Percentiles rank a stretch among this genome's conserved stretches.
These are phyloP conservation scores for Veloboletus limbatus DNA, from an alignment of 1,284 basidiomycete species.

Conservation along the genomic window DNA sequence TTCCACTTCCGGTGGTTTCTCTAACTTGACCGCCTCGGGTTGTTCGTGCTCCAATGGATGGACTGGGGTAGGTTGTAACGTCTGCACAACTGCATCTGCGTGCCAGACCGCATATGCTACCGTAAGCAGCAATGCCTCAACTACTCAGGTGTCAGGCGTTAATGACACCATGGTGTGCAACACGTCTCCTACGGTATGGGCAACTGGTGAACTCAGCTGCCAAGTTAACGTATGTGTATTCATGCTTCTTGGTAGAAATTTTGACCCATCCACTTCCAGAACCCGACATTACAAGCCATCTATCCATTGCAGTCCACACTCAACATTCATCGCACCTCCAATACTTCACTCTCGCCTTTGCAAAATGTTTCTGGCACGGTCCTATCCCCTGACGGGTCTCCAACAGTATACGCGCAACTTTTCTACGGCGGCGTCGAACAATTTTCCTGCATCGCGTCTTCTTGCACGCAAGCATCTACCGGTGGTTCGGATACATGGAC, in stretches of 20 bases:
- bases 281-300: slow-evolving; percentile 73
- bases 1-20: slow-evolving; percentile 43
- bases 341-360: slow-evolving; percentile 64
- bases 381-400: slow-evolving; percentile 58
- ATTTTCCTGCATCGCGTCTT: slow-evolving; percentile 74
- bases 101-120: slow-evolving; percentile 57
- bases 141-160: slow-evolving; percentile 30
- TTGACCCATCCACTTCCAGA: slow-evolving; percentile 40
- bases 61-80: slow-evolving; percentile 77
- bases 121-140: slow-evolving; percentile 35
- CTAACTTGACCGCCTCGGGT: slow-evolving; percentile 58
- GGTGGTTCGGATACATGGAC: slow-evolving; percentile 51
- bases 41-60: slow-evolving; percentile 73
- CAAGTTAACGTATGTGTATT: slow-evolving; percentile 57
- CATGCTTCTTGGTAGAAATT: slow-evolving; percentile 6
- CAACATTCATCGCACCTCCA: slow-evolving; percentile 74
- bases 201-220: slow-evolving; percentile 73
- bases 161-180: slow-evolving; percentile 69
- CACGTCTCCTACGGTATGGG: slow-evolving; percentile 55
- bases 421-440: slow-evolving; percentile 84
- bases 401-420: slow-evolving; percentile 68
- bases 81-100: slow-evolving; percentile 58
- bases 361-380: slow-evolving; percentile 43
- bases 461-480: slow-evolving; percentile 60
- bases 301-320: slow-evolving; percentile 68